Conservation (phyloP, 2,329 filamentous ascomycete genomes). For the Cylindrodendrum hubeiense region DNA sequence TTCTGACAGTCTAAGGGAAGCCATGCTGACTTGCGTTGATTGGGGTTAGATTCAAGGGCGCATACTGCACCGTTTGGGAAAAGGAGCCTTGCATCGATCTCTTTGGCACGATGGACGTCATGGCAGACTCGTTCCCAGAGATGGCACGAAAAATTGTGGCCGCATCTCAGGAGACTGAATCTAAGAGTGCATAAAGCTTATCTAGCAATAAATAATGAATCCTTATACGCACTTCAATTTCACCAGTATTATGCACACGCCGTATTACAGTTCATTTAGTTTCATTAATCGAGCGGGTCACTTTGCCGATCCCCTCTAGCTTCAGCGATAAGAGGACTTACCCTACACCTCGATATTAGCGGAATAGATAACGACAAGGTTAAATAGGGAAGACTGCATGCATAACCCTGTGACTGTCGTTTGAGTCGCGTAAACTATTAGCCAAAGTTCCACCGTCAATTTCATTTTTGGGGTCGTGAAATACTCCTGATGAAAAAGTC, state of each 20-base stretch:
- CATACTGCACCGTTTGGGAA: slow-evolving; percentile 66
- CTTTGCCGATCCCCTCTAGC: not conserved
- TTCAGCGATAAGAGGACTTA: not conserved
- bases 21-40: not conserved
- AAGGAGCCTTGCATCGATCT: slow-evolving; percentile 62
- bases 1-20: not conserved
- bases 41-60: slow-evolving; percentile 56
- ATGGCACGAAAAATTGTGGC: slow-evolving; percentile 59
- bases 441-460: too few relatives aligned
- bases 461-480: too few relatives aligned
- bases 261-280: not conserved
- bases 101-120: slow-evolving; percentile 65
- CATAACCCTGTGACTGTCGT: too few relatives aligned
- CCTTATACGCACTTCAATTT: too few relatives aligned
- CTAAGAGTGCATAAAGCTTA: not conserved
- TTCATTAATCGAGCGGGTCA: too few relatives aligned
- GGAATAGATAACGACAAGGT: too few relatives aligned
- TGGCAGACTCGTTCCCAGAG: slow-evolving; percentile 57
- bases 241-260: not conserved
- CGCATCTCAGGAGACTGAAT: slow-evolving; percentile 15
- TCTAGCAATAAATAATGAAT: not conserved
- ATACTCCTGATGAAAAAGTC: too few relatives aligned
- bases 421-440: too few relatives aligned
- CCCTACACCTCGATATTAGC: too few relatives aligned
- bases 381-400: too few relatives aligned